Evolutionary conservation across 257 asterid genomes (phyloP).

Genomic region (Pogostemon cablin): DNA sequence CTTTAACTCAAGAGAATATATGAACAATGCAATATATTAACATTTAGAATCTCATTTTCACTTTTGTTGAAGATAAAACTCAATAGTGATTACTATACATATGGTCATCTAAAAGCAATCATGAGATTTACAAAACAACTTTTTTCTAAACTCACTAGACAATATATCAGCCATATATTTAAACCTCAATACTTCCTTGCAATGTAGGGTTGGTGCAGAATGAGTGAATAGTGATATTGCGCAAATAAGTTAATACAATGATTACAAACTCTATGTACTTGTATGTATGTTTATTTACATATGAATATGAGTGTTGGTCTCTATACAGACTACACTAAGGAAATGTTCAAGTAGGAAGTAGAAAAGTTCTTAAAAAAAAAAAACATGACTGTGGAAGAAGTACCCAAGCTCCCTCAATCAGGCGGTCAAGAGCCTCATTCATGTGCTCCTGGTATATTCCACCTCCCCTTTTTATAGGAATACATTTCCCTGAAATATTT

Average conservation of each 20-base stretch:
- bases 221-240: background rate
- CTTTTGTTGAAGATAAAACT: too few species aligned
- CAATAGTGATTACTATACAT: too few species aligned
- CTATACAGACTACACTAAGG: background rate
- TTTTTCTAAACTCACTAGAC: conserved; percentile 7
- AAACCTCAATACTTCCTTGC: background rate
- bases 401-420: conserved; percentile 95
- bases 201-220: conserved; percentile 5
- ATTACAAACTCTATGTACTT: background rate
- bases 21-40: too few species aligned
- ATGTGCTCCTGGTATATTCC: conserved; percentile 96
- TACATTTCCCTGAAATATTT: conserved; percentile 81
- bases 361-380: conserved; percentile 3
- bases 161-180: background rate
- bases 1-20: too few species aligned
- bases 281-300: background rate
- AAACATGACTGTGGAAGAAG: conserved; percentile 12
- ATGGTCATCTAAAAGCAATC: background rate
- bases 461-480: conserved; percentile 92
- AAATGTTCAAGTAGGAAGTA: conserved; percentile 9
- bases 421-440: conserved; percentile 92
- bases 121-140: background rate
- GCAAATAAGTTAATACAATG: background rate
- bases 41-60: too few species aligned
- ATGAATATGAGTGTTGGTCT: background rate